Percentiles rank a stretch among this genome's conserved stretches.
Conservation (phyloP, 1,284 basidiomycete genomes). For the Cystobasidiaceae sp. region DNA sequence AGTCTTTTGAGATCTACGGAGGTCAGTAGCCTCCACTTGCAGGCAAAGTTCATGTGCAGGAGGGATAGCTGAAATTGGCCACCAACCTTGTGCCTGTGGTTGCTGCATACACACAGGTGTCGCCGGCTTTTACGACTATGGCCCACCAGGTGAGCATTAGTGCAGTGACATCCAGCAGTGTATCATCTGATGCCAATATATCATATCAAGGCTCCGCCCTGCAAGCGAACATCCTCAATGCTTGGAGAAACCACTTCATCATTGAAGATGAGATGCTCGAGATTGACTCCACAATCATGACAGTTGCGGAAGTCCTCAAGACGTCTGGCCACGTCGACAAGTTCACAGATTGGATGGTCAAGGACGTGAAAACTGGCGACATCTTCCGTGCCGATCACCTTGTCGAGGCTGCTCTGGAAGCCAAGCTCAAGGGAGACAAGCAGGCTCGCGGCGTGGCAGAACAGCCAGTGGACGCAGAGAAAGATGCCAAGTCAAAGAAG, state of each 20-base stretch:
- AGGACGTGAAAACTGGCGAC: conserved; percentile 88
- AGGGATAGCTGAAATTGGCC: too few species aligned
- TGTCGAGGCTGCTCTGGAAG: conserved; percentile 87
- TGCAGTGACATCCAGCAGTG: background rate
- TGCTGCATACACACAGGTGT: conserved; percentile 53
- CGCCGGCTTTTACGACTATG: conserved; percentile 93
- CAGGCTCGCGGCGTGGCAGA: conserved; percentile 73
- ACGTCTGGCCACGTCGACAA: conserved; percentile 97
- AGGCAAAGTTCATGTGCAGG: too few species aligned
- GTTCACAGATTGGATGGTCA: conserved; percentile 99
- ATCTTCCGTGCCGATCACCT: conserved; percentile 97
- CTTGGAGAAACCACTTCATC: conserved; percentile 98
- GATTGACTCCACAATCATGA: conserved; percentile 97
- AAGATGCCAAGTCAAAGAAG: conserved; percentile 67
- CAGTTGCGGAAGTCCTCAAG: conserved; percentile 89
- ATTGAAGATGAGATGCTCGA: conserved; percentile 99
- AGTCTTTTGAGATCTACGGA: conserved; percentile 97
- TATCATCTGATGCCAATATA: too few species aligned
- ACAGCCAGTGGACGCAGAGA: conserved; percentile 51
- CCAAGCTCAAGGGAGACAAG: conserved; percentile 80
- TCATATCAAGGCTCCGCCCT: conserved; percentile 92
- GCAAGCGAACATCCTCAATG: conserved; percentile 92
- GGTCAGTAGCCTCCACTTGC: too few species aligned
- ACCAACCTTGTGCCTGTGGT: background rate
- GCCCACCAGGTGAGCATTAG: conserved; percentile 42